phyloP scores from a whole-genome alignment of 1,284 basidiomycete genomes.

The Leucoagaricus sp. region DNA sequence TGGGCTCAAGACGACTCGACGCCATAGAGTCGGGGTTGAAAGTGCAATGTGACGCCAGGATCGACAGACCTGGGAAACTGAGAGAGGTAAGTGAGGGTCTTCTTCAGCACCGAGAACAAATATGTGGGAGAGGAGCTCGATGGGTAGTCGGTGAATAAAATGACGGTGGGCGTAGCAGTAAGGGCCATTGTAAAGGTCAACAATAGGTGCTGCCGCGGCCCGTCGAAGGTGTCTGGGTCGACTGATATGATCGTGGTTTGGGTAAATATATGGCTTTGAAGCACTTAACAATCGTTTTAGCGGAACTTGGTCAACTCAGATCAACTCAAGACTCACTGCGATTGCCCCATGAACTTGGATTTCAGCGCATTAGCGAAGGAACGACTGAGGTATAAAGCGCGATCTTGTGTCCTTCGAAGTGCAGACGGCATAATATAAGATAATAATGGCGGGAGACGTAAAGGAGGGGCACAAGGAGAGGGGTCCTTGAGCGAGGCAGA shows the following conservation, averaged over 20 bases:
- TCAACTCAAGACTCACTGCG: slow-evolving; percentile 22
- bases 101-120: slow-evolving; percentile 60
- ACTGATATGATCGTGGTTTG: slow-evolving; percentile 22
- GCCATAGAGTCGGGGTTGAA: slow-evolving; percentile 60
- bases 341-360: slow-evolving; percentile 25
- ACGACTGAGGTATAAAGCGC: slow-evolving; percentile 31
- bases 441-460: slow-evolving; percentile 9
- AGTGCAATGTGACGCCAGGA: slow-evolving; percentile 61
- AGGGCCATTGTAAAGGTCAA: background rate
- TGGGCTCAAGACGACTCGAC: slow-evolving; percentile 50
- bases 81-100: slow-evolving; percentile 55
- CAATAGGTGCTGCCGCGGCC: slow-evolving; percentile 15
- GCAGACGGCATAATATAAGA: slow-evolving; percentile 31
- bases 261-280: slow-evolving; percentile 10
- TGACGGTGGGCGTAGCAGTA: slow-evolving; percentile 31
- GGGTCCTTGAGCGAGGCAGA: slow-evolving; percentile 13
- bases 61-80: slow-evolving; percentile 64
- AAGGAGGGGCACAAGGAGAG: slow-evolving; percentile 16
- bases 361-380: slow-evolving; percentile 35
- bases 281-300: background rate
- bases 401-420: slow-evolving; percentile 29
- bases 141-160: slow-evolving; percentile 55
- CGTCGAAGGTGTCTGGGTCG: slow-evolving; percentile 35
- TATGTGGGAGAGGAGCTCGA: slow-evolving; percentile 61
- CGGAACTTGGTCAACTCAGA: background rate